Evolutionary conservation across 202 grass and related monocot species (phyloP), one percentile per base, ranked within the genome.

Genomic region (Carex arenaria): DNA sequence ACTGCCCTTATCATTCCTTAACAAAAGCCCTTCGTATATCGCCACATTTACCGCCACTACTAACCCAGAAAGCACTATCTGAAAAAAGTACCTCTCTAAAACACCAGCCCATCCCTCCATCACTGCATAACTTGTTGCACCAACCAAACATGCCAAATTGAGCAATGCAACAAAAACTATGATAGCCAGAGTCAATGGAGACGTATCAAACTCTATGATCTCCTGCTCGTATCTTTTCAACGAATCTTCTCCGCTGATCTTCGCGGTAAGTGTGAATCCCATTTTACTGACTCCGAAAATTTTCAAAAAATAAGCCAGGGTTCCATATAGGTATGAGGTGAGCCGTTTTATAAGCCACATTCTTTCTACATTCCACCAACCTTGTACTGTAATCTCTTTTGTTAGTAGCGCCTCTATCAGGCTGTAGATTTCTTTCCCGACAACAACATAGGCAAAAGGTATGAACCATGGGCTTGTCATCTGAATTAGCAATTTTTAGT

Each of bases 341-440:
- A 76, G 87, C 79, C 94, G 91, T 80, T 80, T 89, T 69, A 92
- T 53, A 32, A 97, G 45, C 89, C 94, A 94, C 88, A 94, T 90
- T 79, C 94, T 92, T 10, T 94, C 91, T 32, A 86, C 64, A 4
- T 92, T 92, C 94, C 88, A 92, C 94, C 88, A 92, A 85, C 90
- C 93, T 63, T 89, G 82, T 42, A 83, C 52, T 19, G 84, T 75
- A 56, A 79, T 92, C 55, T 88, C 88, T 8, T 86, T 88, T 0
- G 85, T 85, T 82, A 23, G 42, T 26, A 89, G 0, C 13, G 88
- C 85, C 78, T 97, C 91, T 8, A 66, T 45, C 28, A 91, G 61
- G 80, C 88, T 92, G 77, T 90, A 89, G 22, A 82, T 87, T 52
- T 86, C 84, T 61, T 78, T 89, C 26, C 74, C 88, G 10, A 87